These are phyloP conservation scores for Thalassiosira mediterranea DNA, from an alignment of 352 stramenopile species.

Conservation along the genomic window DNA sequence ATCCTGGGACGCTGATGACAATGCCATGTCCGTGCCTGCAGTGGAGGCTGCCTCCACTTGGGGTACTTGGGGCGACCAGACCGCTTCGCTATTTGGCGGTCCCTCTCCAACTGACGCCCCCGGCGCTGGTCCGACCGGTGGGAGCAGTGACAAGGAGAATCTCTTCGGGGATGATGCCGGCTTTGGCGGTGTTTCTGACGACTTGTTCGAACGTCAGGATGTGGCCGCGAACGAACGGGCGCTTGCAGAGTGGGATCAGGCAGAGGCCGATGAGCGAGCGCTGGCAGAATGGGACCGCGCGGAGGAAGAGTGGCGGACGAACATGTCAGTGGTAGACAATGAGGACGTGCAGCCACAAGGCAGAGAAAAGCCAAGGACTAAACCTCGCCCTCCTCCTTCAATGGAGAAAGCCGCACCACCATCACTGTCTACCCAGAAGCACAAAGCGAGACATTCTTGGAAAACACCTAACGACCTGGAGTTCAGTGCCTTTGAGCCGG, in stretches of 20 bases:
- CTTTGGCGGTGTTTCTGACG: not conserved
- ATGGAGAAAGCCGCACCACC: too few species aligned
- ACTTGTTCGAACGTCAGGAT: not conserved
- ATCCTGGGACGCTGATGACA: too few species aligned
- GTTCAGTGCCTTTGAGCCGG: not conserved
- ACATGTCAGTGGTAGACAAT: conserved; percentile 7
- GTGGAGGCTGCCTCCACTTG: too few species aligned
- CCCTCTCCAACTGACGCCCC: too few species aligned
- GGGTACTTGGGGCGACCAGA: too few species aligned
- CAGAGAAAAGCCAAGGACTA: too few species aligned
- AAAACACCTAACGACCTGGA: not conserved
- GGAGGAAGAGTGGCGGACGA: conserved; percentile 22
- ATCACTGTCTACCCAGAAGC: too few species aligned
- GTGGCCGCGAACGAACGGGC: conserved; percentile 7
- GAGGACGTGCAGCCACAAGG: too few species aligned
- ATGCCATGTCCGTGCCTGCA: too few species aligned
- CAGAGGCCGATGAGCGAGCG: conserved; percentile 6
- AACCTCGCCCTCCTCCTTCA: too few species aligned
- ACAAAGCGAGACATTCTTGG: conserved; percentile 4
- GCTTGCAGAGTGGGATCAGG: conserved; percentile 42
- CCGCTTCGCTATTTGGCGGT: too few species aligned
- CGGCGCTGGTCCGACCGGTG: conserved; percentile 53
- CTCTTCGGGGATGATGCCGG: not conserved
- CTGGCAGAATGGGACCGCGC: conserved; percentile 43
- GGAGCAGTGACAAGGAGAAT: conserved; percentile 27